Base-by-base conservation (phyloP, 2,329 filamentous ascomycete species). In the Arthrinium phaeospermum region DNA sequence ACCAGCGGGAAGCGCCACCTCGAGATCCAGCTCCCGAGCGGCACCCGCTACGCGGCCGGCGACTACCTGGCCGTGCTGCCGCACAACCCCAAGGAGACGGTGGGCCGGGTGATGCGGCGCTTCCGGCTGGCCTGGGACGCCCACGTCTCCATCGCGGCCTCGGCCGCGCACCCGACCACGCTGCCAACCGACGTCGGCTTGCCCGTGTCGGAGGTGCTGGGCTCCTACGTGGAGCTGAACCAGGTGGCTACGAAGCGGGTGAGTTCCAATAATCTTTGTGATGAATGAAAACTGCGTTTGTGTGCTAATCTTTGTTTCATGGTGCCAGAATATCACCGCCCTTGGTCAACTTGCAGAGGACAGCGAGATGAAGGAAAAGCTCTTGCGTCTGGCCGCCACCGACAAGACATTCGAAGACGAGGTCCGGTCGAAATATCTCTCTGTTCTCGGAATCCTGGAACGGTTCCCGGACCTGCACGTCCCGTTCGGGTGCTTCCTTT, bases 41-140 rank as follows among this genome's bases (percentile, higher is more conserved):
- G 87, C 69, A 86, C 90, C 85, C 87, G 86, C 0, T 96, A 95
- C 81, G 86, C 88, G 51, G 88, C 91, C 1, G 94, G 93, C 19
- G 93, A 96, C 78, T 96, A 96, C 79, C 86, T 96, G 0, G 91
- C 92, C 0, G 85, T 95, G 2, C 84, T 95, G 1, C 93, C 93
- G 0, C 82, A 93, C 44, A 96, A 96, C 79, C 90, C 90, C 1
- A 85, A 86, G 67, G 82, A 86, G 44, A 90, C 85, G 13, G 88
- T 95, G 3, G 85, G 86, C 5, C 86, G 92, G 12, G 92, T 89
- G 0, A 89, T 94, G 82, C 84, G 87, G 24, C 85, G 87, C 27
- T 95, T 95, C 79, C 83, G 87, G 0, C 82, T 96, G 0, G 87
- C 91, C 0, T 92, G 91, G 89, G 93, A 95, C 79, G 88, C 91